A percentile compares a stretch with the other conserved stretches of the same genome.
Conservation (phyloP, 805 yeast genomes). For the Candida multigemmis region DNA sequence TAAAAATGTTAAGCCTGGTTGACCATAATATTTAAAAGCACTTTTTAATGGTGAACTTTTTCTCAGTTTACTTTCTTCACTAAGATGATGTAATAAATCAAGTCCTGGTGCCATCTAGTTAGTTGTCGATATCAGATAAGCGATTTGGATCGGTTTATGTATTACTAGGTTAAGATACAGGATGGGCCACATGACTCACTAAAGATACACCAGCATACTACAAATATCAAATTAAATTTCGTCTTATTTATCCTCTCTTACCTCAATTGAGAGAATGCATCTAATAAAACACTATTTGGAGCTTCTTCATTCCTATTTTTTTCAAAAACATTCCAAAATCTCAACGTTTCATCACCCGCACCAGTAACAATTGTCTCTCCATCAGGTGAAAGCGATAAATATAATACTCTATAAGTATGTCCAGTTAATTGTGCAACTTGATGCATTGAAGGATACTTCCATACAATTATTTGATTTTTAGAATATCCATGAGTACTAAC, state of each 20-base stretch:
- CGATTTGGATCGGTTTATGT: no score
- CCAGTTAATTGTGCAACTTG: constrained; percentile 92
- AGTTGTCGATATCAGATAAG: no score
- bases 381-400: constrained; percentile 86
- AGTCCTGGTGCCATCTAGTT: constrained; percentile 46
- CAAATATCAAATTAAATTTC: no score
- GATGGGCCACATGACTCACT: no score
- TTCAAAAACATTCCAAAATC: constrained; percentile 94
- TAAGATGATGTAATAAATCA: constrained; percentile 67
- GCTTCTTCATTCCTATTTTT: constrained; percentile 52
- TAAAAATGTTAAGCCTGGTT: constrained; percentile 74
- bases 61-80: constrained; percentile 73
- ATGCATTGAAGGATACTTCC: constrained; percentile 91
- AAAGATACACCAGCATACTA: no score
- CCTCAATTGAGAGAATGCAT: constrained; percentile 68
- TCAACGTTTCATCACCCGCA: constrained; percentile 93
- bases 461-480: constrained; percentile 79
- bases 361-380: constrained; percentile 97
- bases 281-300: constrained; percentile 56
- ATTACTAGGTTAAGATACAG: no score
- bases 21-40: constrained; percentile 67
- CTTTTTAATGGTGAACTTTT: constrained; percentile 72
- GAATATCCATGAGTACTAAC: constrained; percentile 95
- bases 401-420: constrained; percentile 86
- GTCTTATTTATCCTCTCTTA: no score